Percentiles rank a stretch among this genome's conserved stretches.
Evolutionary conservation across 768 basidiomycete species (phyloP).

Genomic region (Atractiella rhizophila): DNA sequence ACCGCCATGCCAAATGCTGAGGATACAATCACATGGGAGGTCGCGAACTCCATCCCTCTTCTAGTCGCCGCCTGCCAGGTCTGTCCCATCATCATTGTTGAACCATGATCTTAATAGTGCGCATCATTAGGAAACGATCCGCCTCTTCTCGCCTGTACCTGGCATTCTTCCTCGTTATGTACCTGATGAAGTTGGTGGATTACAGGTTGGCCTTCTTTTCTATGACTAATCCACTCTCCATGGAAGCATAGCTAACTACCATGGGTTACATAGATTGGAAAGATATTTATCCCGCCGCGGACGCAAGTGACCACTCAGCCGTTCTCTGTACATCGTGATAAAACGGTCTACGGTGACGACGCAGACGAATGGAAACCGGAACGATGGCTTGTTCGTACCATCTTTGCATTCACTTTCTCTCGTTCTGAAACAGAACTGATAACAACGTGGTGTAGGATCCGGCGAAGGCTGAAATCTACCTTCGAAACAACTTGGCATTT

Average conservation of each 20-base stretch:
- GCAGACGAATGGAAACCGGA: conserved; percentile 1
- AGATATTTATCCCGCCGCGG: not conserved
- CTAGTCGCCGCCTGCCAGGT: not conserved
- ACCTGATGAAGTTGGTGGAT: not conserved
- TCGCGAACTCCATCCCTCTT: not conserved
- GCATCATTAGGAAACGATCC: not conserved
- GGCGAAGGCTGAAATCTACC: too few relatives aligned
- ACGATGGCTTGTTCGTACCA: conserved; percentile 4
- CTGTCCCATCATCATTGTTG: too few relatives aligned
- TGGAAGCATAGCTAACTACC: too few relatives aligned
- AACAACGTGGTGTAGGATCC: too few relatives aligned
- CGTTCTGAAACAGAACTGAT: too few relatives aligned
- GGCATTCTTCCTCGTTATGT: conserved; percentile 1
- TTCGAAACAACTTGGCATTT: too few relatives aligned
- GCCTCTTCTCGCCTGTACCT: not conserved
- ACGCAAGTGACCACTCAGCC: conserved; percentile 1
- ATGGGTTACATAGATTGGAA: too few relatives aligned
- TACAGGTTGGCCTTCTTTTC: too few relatives aligned
- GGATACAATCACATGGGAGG: not conserved
- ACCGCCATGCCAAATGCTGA: conserved; percentile 1
- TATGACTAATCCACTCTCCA: too few relatives aligned
- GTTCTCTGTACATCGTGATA: not conserved
- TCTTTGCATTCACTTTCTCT: too few relatives aligned
- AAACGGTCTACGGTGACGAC: not conserved
- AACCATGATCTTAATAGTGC: too few relatives aligned